Percentiles rank a stretch among this genome's conserved stretches.
phyloP scores from a whole-genome alignment of 192 early-diverging fungal genomes.

The Backusella westeae region DNA sequence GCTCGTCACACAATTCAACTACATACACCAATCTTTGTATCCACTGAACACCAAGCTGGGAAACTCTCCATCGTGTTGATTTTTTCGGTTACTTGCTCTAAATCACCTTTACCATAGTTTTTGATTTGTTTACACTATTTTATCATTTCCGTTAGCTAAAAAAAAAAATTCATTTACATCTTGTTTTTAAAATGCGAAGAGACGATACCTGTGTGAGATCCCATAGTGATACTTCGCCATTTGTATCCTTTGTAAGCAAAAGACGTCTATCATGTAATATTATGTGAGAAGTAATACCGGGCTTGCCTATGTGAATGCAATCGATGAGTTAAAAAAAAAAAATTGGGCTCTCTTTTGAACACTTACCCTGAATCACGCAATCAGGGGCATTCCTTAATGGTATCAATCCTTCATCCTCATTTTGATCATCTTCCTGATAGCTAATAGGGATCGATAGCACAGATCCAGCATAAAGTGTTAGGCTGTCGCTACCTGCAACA shows the following conservation, averaged over 20 bases:
- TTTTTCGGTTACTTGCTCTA: slow-evolving; percentile 53
- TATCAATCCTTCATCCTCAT: slow-evolving; percentile 18
- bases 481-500: slow-evolving; percentile 18
- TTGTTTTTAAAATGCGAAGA: background rate
- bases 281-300: slow-evolving; percentile 61
- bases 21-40: slow-evolving; percentile 83
- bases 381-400: slow-evolving; percentile 39
- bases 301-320: slow-evolving; percentile 25
- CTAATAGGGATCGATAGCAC: slow-evolving; percentile 38
- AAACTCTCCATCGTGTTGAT: slow-evolving; percentile 71
- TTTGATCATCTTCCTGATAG: slow-evolving; percentile 27
- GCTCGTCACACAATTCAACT: background rate
- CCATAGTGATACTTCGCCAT: slow-evolving; percentile 82
- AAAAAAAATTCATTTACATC: background rate
- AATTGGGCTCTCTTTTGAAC: background rate
- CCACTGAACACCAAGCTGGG: slow-evolving; percentile 89
- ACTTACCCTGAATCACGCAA: slow-evolving; percentile 36
- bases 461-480: slow-evolving; percentile 37
- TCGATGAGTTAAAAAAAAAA: background rate
- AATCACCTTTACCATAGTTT: slow-evolving; percentile 48
- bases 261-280: slow-evolving; percentile 84
- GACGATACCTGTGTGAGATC: slow-evolving; percentile 57
- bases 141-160: background rate
- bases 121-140: slow-evolving; percentile 54
- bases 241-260: slow-evolving; percentile 81